These are phyloP conservation scores for Erodium maritimum DNA, from an alignment of 345 rosid genomes.

Conservation along the genomic window DNA sequence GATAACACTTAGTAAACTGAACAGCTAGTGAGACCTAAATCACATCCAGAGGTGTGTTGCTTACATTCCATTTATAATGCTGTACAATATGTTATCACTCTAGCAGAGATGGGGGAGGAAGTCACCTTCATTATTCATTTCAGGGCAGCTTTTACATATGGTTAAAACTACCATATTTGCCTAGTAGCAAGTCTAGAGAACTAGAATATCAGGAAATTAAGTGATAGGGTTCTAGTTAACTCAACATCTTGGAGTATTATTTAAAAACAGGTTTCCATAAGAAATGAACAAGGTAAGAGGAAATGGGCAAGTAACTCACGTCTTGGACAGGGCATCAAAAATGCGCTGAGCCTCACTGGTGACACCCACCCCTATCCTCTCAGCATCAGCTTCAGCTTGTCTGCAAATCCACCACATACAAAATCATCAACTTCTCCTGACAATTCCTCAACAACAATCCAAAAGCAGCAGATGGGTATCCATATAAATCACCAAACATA, in stretches of 20 bases:
- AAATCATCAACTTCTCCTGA: constrained; percentile 6
- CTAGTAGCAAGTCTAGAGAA: background rate
- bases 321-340: constrained; percentile 84
- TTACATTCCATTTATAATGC: background rate
- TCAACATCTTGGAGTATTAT: background rate
- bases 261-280: background rate
- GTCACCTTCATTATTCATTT: background rate
- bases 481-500: constrained; percentile 9
- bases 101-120: background rate
- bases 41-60: background rate
- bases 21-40: background rate
- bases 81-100: background rate
- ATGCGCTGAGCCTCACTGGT: constrained; percentile 77
- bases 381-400: constrained; percentile 81
- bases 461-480: background rate
- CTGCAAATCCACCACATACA: constrained; percentile 19
- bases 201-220: background rate
- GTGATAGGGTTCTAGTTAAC: background rate
- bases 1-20: background rate
- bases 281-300: background rate
- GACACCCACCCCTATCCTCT: constrained; percentile 89
- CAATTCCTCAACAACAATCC: background rate
- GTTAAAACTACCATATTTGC: background rate
- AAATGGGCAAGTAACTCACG: constrained; percentile 30
- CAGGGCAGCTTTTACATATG: background rate